Evolutionary conservation across 164 flowering plant genomes (phyloP), one percentile per base, ranked within the genome.

Genomic region (Nelumbo lutea): DNA sequence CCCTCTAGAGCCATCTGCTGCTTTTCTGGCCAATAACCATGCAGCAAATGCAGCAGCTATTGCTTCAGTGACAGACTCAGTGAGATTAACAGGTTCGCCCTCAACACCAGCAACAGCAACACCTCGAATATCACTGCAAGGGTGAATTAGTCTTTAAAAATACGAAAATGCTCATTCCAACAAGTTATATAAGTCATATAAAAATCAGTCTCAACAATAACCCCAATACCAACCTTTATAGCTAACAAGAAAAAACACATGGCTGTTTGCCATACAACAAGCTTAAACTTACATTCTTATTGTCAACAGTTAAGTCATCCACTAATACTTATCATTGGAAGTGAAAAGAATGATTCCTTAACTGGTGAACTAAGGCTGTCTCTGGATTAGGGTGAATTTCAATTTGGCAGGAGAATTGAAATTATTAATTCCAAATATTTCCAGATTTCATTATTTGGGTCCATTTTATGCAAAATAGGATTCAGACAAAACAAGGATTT

Each of bases 21-120:
- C 85, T 80, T 89, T 96, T 80, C 83, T 90, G 56, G 88, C 86
- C 67, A 69, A 42, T 63, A 96, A 77, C 99, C 99, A 96, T 72
- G 87, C 86, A 76, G 88, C 90, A 86, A 96, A 96, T 40, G 88
- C 98, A 74, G 93, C 89, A 65, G 91, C 98, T 77, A 96, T 90
- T 69, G 99, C 96, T 84, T 90, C 97, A 55, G 98, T 78, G 59
- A 93, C 97, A 56, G 83, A 87, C 78, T 96, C 93, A 3, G 97
- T 87, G 45, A 96, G 97, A 73, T 48, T 96, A 55, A 96, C 85
- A 67, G 90, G 92, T 76, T 96, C 97, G 71, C 95, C 98, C 71
- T 89, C 97, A 73, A 96, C 89, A 50, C 98, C 99, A 77, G 83
- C 86, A 76, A 96, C 84, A 79, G 99, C 97, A 75, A 96, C 98